Evolutionary conservation across 805 yeast genomes (phyloP).

Genomic region (Ogataea parapolymorpha): DNA sequence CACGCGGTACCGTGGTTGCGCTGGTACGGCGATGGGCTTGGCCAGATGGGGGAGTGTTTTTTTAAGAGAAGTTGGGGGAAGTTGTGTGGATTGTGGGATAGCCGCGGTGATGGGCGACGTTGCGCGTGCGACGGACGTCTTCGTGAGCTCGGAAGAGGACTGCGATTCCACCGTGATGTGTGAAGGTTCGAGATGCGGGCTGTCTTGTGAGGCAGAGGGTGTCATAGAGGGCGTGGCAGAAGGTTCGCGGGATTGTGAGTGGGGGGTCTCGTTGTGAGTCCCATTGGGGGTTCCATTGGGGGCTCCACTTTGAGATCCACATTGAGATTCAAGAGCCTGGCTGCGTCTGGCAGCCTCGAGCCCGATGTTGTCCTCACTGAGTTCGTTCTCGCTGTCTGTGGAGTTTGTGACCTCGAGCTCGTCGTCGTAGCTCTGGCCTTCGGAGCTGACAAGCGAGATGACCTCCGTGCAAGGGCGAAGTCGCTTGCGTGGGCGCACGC

Average conservation of each 20-base stretch:
- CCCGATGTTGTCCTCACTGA: constrained; percentile 2
- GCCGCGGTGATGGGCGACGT: not conserved
- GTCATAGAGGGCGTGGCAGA: too few relatives aligned
- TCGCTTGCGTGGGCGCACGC: constrained; percentile 5
- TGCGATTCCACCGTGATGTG: not conserved
- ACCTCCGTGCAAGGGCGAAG: constrained; percentile 4
- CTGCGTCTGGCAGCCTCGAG: not conserved
- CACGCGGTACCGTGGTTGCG: constrained; percentile 14
- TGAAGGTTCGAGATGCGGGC: not conserved
- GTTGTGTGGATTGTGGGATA: constrained; percentile 3
- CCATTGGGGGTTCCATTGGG: too few relatives aligned
- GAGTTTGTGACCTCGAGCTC: constrained; percentile 11
- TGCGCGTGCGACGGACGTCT: not conserved
- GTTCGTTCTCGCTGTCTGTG: constrained; percentile 10
- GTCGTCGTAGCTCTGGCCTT: not conserved
- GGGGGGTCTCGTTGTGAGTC: too few relatives aligned
- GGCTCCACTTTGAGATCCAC: too few relatives aligned
- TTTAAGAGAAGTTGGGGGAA: not conserved
- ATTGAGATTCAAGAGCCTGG: not conserved
- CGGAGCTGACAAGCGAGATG: constrained; percentile 2
- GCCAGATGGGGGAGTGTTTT: not conserved
- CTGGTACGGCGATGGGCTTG: not conserved
- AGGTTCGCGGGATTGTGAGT: too few relatives aligned
- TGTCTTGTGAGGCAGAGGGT: too few relatives aligned
- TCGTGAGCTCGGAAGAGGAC: not conserved